These are phyloP conservation scores for Lecanicillium sp. DNA, from an alignment of 2,329 filamentous ascomycete species.

Conservation along the genomic window DNA sequence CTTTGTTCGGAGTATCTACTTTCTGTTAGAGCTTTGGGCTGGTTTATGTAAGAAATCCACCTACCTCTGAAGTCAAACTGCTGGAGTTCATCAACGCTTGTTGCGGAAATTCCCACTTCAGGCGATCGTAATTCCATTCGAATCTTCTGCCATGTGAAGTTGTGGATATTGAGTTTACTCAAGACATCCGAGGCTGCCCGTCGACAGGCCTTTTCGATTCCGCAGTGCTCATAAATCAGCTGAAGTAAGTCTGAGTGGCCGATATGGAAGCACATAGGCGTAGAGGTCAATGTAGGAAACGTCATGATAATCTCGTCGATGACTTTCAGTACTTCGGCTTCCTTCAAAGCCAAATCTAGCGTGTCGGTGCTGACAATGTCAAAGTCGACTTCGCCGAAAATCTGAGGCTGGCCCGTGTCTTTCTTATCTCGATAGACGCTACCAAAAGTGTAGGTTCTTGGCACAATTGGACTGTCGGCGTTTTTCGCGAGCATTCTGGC, in stretches of 20 bases:
- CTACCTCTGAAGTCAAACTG: slow-evolving; percentile 82
- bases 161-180: slow-evolving; percentile 77
- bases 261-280: slow-evolving; percentile 79
- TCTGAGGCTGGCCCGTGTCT: slow-evolving; percentile 71
- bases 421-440: slow-evolving; percentile 75
- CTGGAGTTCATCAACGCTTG: slow-evolving; percentile 81
- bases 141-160: slow-evolving; percentile 76
- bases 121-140: slow-evolving; percentile 74
- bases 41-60: slow-evolving; percentile 9
- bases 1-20: slow-evolving; percentile 47
- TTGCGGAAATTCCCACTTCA: slow-evolving; percentile 73
- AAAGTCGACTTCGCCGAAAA: slow-evolving; percentile 87
- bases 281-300: slow-evolving; percentile 65
- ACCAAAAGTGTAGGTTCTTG: slow-evolving; percentile 80
- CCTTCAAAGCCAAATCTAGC: slow-evolving; percentile 76
- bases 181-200: slow-evolving; percentile 71
- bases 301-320: slow-evolving; percentile 80
- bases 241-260: slow-evolving; percentile 84
- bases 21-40: slow-evolving; percentile 11
- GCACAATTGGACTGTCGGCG: slow-evolving; percentile 48
- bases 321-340: slow-evolving; percentile 90
- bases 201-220: slow-evolving; percentile 61
- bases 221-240: slow-evolving; percentile 82
- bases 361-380: slow-evolving; percentile 84
- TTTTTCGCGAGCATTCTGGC: slow-evolving; percentile 75